phyloP scores from a whole-genome alignment of 345 rosid genomes.

The Camelina neglecta region DNA sequence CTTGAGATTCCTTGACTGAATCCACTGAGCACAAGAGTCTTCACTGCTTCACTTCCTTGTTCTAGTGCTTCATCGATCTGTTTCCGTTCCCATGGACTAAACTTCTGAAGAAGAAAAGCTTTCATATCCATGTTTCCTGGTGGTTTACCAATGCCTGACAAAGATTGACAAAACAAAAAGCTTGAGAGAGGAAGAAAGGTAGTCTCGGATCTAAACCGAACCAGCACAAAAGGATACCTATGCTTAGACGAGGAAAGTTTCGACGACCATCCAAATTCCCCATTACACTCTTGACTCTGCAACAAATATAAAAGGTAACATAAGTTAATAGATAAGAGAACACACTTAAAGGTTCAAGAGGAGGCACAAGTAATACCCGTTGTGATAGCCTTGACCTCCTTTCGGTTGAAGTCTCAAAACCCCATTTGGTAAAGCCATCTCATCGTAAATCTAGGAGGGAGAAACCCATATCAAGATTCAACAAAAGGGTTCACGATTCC shows the following conservation, averaged over 20 bases:
- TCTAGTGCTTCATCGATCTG: constrained; percentile 75
- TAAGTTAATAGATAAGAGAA: constrained; percentile 8
- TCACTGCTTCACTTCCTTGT: constrained; percentile 74
- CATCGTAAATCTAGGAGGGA: constrained; percentile 69
- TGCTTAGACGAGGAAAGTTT: constrained; percentile 75
- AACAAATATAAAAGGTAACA: constrained; percentile 15
- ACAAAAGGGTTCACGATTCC: neutral
- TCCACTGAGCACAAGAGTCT: constrained; percentile 62
- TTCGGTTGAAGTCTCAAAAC: constrained; percentile 82
- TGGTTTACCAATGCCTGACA: constrained; percentile 84
- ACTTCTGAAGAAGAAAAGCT: constrained; percentile 88
- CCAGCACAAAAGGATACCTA: constrained; percentile 52
- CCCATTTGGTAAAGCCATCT: constrained; percentile 94
- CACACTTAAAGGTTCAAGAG: neutral
- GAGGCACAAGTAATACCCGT: constrained; percentile 56
- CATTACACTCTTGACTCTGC: constrained; percentile 81
- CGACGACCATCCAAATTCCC: constrained; percentile 75
- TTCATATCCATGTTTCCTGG: constrained; percentile 93
- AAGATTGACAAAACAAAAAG: constrained; percentile 15
- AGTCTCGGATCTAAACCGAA: neutral
- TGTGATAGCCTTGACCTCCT: constrained; percentile 91
- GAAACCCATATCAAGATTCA: constrained; percentile 31
- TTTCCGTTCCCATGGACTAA: constrained; percentile 66
- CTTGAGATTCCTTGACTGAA: constrained; percentile 61
- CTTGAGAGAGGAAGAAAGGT: neutral